A percentile compares a stretch with the other conserved stretches of the same genome.
These are phyloP conservation scores for Boletus tomentosulus DNA, from an alignment of 768 basidiomycete genomes.

Conservation along the genomic window DNA sequence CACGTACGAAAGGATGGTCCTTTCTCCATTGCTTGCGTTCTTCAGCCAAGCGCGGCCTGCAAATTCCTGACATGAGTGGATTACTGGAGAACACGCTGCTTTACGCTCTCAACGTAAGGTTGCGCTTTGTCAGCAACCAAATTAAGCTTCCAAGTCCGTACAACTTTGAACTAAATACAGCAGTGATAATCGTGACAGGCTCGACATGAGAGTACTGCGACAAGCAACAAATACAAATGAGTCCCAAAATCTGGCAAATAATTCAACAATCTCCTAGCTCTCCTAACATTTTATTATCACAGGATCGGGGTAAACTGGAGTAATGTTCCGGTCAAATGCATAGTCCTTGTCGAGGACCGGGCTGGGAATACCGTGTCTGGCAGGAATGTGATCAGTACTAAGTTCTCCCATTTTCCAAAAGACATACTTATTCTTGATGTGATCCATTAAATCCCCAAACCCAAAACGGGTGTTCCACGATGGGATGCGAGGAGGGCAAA, in stretches of 20 bases:
- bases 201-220: not conserved
- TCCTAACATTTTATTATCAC: slow-evolving; percentile 1
- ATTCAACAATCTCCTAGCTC: not conserved
- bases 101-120: too few species aligned
- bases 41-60: slow-evolving; percentile 87
- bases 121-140: slow-evolving; percentile 19
- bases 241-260: not conserved
- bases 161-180: not conserved
- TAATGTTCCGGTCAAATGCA: slow-evolving; percentile 18
- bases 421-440: slow-evolving; percentile 20
- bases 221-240: not conserved
- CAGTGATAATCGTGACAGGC: too few species aligned
- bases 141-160: too few species aligned
- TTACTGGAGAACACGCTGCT: not conserved
- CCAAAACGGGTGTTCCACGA: slow-evolving; percentile 25
- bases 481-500: slow-evolving; percentile 25
- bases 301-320: slow-evolving; percentile 12
- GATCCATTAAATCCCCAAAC: slow-evolving; percentile 9
- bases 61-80: slow-evolving; percentile 78
- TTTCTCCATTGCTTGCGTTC: slow-evolving; percentile 99
- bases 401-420: not conserved
- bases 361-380: slow-evolving; percentile 17
- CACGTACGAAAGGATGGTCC: slow-evolving; percentile 94
- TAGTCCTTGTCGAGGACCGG: slow-evolving; percentile 19
- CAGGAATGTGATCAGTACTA: not conserved